Base-by-base conservation (phyloP, 768 basidiomycete species). In the Mrakia hoshinonis region DNA sequence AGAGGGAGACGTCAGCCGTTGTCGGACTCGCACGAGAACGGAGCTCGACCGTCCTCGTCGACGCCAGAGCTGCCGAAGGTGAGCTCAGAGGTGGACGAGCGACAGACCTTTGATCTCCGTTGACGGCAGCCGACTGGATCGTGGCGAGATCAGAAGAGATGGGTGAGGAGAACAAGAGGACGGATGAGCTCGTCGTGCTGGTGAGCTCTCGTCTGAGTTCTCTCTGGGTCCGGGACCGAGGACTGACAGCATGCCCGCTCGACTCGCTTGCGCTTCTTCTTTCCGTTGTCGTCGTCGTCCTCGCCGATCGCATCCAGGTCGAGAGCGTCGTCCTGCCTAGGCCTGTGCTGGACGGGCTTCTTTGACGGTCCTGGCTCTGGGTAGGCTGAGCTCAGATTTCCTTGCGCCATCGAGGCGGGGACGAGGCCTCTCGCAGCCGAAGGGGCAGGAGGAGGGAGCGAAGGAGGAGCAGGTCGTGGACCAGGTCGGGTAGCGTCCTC, bases 241-340 rank as follows among this genome's bases (percentile, higher is more conserved):
- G 5, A 66, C 64, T 46, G 6, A 66, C 64, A 66, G 64, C 64
- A 66, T 0, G 64, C 64, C 36, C 64, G 24, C 29, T 66, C 64
- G 3, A 66, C 29, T 1, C 64, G 24, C 47, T 65, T 65, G 12
- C 64, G 22, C 26, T 24, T 29, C 43, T 46, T 64, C 12, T 20
- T 15, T 4, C 24, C 43, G 12, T 13, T 24, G 7, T 36, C 24
- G 13, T 24, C 62, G 26, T 10, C 38, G 22, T 46, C 62, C 9
- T 61, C 15, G 7, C 15, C 54, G 54, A 43, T 7, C 6, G 43
- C 43, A 43, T 43, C 43, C 15, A 43, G 15, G 43, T 43, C 43
- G 43, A 43, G 43, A 15, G 6, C 7, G 43, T 43, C 43, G 6
- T 43, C 43, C 7, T 43, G 43, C 15, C 43, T 43, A 7, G 43